Evolutionary conservation across 768 basidiomycete species (phyloP).

Genomic region (Tylopilus plumbeoviolaceoides): DNA sequence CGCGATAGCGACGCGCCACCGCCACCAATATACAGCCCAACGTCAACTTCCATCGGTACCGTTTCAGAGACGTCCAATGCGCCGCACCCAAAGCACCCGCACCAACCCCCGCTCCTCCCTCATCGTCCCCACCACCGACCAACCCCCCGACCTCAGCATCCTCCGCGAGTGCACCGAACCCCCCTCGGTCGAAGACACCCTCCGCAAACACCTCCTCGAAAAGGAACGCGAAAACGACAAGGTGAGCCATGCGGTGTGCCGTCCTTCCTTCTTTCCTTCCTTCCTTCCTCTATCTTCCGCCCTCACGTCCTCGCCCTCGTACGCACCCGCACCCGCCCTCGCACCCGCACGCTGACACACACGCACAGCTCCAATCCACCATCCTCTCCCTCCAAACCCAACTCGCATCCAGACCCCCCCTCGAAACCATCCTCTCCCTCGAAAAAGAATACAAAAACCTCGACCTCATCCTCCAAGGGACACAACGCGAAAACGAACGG

Average conservation of each 20-base stretch:
- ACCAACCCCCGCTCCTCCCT: constrained; percentile 51
- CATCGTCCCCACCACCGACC: constrained; percentile 18
- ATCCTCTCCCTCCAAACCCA: constrained; percentile 62
- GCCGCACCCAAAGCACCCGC: constrained; percentile 61
- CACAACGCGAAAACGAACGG: constrained; percentile 81
- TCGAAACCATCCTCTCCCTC: constrained; percentile 61
- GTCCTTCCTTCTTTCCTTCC: background rate
- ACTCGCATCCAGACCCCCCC: constrained; percentile 61
- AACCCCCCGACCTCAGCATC: constrained; percentile 53
- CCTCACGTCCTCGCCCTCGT: background rate
- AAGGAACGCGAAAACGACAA: constrained; percentile 70
- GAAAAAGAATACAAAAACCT: constrained; percentile 73
- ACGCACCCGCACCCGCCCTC: background rate
- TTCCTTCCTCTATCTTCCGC: too few species aligned
- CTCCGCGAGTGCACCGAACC: constrained; percentile 58
- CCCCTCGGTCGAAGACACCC: constrained; percentile 45
- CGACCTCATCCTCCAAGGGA: constrained; percentile 72
- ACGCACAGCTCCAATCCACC: constrained; percentile 53
- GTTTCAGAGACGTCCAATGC: constrained; percentile 42
- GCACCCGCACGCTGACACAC: background rate
- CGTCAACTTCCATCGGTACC: background rate
- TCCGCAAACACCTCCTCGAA: constrained; percentile 61
- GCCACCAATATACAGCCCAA: background rate
- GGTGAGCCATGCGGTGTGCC: constrained; percentile 29
- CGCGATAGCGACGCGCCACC: background rate